These are phyloP conservation scores for Senna siamea DNA, from an alignment of 306 rosid genomes.

Conservation along the genomic window DNA sequence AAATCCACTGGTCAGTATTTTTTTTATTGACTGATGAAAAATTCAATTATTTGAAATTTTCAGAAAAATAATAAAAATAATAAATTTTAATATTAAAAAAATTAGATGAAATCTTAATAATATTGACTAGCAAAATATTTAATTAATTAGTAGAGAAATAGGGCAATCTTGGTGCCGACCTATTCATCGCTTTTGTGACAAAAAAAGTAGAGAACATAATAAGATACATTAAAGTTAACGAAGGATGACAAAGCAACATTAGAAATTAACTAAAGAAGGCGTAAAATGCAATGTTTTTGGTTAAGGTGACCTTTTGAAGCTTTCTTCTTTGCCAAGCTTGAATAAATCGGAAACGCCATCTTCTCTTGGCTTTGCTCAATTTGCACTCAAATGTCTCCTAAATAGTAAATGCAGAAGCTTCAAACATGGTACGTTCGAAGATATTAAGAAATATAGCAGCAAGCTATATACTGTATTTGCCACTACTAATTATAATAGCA, in stretches of 20 bases:
- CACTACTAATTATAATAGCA: not conserved
- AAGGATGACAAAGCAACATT: not conserved
- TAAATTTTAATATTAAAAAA: no score
- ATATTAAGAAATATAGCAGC: not conserved
- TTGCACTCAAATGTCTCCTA: slow-evolving; percentile 8
- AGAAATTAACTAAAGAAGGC: slow-evolving; percentile 5
- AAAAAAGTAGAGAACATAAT: not conserved
- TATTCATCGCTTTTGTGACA: not conserved
- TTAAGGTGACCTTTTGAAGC: not conserved
- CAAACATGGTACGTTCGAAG: not conserved
- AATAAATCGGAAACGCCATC: not conserved
- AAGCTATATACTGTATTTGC: no score
- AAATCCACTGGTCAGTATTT: no score
- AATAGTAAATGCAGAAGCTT: not conserved
- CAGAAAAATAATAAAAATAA: no score
- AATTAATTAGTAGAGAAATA: no score
- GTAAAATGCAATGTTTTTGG: slow-evolving; percentile 24
- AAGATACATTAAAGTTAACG: slow-evolving; percentile 1
- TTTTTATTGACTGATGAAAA: no score
- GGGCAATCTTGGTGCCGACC: no score
- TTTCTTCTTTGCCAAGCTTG: slow-evolving; percentile 30
- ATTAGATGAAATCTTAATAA: no score
- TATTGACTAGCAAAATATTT: no score
- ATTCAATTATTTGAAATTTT: no score
- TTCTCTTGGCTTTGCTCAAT: not conserved